Base-by-base conservation (phyloP, 2,329 filamentous ascomycete species). In the Fusarium decemcellulare region DNA sequence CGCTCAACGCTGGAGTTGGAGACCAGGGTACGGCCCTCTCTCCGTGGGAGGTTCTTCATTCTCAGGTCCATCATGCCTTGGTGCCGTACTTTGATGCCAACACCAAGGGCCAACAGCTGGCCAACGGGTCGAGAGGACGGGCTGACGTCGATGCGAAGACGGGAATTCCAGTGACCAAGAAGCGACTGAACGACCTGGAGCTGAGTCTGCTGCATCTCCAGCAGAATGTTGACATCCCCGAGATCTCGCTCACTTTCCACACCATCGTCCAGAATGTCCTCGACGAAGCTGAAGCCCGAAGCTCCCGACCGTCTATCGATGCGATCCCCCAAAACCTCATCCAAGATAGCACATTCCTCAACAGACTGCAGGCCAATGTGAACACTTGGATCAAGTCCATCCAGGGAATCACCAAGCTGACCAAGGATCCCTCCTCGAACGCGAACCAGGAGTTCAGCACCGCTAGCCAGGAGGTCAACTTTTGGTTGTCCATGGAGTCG, bases 361-460 rank as follows among this genome's bases (percentile, higher is more conserved):
- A 99, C 81, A 94, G 92, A 73, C 85, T 99, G 39, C 96, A 98
- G 78, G 92, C 93, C 53, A 96, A 92, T 51, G 96, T 98, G 65
- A 99, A 98, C 79, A 91, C 92, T 68, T 99, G 96, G 96, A 99
- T 99, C 83, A 97, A 97, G 83, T 97, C 95, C 11, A 99, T 99
- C 70, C 95, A 98, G 79, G 92, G 92, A 50, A 97, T 98, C 73
- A 99, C 96, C 40, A 97, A 97, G 82, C 92, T 97, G 85, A 93
- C 94, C 42, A 91, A 94, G 76, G 96, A 99, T 74, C 90, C 93
- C 1, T 84, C 85, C 6, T 88, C 84, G 78, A 91, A 79, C 86
- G 88, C 70, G 87, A 81, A 79, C 58, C 82, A 83, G 66, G 82
- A 84, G 60, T 83, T 84, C 63, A 84, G 81, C 72, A 97, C 94